A percentile compares a stretch with the other conserved stretches of the same genome.
Conservation (phyloP, 495 filamentous ascomycete species). For the Penicillium turbatum region DNA sequence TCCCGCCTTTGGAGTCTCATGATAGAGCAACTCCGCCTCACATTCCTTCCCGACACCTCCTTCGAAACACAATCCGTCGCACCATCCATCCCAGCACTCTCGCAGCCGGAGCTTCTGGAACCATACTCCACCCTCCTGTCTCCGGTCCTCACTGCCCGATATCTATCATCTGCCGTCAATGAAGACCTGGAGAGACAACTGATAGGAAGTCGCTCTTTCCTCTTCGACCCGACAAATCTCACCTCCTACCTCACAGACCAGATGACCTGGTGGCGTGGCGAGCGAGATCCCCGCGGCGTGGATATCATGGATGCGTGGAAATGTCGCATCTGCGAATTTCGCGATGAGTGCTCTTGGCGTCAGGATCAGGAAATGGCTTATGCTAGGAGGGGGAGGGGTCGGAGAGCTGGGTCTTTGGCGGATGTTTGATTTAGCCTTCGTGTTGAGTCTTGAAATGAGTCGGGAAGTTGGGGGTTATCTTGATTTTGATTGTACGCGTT, state of each 20-base stretch:
- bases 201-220: constrained; percentile 65
- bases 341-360: constrained; percentile 57
- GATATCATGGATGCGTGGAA: constrained; percentile 88
- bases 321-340: constrained; percentile 65
- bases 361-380: constrained; percentile 51
- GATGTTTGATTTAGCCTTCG: constrained; percentile 16
- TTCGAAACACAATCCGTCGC: constrained; percentile 18
- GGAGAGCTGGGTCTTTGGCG: constrained; percentile 9
- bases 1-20: constrained; percentile 61
- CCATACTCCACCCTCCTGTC: constrained; percentile 48
- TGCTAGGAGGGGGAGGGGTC: constrained; percentile 30
- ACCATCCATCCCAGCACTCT: constrained; percentile 46
- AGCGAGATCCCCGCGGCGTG: constrained; percentile 73
- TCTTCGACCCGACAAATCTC: constrained; percentile 60
- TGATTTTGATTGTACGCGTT: not conserved
- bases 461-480: not conserved
- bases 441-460: not conserved
- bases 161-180: constrained; percentile 34
- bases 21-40: constrained; percentile 58
- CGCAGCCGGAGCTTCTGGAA: constrained; percentile 53
- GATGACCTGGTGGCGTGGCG: constrained; percentile 85
- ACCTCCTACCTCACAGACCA: constrained; percentile 61
- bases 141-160: constrained; percentile 44
- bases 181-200: constrained; percentile 38
- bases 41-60: constrained; percentile 47